A percentile compares a stretch with the other conserved stretches of the same genome.
These are phyloP conservation scores for Plasmodium fragile DNA, from an alignment of 169 alveolate genomes.

Conservation along the genomic window DNA sequence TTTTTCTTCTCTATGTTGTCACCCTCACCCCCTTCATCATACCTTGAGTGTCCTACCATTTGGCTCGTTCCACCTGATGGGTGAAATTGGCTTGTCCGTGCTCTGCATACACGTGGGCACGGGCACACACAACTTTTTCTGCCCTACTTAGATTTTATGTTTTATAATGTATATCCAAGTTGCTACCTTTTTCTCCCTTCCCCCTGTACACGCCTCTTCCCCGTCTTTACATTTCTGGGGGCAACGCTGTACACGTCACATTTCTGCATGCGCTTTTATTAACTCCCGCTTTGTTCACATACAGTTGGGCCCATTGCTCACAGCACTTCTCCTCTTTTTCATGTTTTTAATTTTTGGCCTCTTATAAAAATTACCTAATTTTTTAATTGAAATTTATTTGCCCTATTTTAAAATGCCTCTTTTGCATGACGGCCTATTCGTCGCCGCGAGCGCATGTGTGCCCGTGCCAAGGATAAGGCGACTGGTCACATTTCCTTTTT, in stretches of 20 bases:
- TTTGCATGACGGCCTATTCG: background rate
- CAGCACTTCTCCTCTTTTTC: background rate
- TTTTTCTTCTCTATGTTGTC: no score
- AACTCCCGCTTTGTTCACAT: background rate
- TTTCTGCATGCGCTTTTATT: background rate
- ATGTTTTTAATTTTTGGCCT: background rate
- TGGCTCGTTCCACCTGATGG: background rate
- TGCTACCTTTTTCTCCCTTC: background rate
- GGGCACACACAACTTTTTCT: background rate
- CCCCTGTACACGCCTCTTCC: background rate
- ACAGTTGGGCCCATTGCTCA: background rate
- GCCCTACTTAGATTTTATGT: background rate
- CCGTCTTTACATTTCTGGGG: background rate
- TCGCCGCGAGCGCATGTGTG: background rate
- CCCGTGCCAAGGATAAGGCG: background rate
- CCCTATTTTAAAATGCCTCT: conserved; percentile 3
- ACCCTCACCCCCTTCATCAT: background rate
- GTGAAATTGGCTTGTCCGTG: background rate
- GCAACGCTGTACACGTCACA: background rate
- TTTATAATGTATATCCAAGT: no score
- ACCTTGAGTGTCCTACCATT: background rate
- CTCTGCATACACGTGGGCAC: background rate
- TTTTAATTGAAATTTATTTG: background rate
- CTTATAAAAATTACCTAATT: background rate
- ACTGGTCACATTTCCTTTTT: background rate